phyloP scores from a whole-genome alignment of 352 stramenopile species.

The Blastocystis sp. region DNA sequence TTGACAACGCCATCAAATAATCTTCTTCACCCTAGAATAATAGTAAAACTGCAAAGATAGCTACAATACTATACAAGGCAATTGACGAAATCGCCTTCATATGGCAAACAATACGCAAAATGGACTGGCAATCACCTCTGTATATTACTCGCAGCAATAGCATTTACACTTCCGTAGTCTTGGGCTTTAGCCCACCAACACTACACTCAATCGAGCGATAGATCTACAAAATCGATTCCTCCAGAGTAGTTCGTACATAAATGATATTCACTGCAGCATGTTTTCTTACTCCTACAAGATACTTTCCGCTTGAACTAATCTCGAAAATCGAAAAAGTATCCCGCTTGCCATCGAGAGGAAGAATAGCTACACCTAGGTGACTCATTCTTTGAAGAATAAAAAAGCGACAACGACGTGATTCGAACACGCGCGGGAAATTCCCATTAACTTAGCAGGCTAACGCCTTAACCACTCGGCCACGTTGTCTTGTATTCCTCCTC shows the following conservation, averaged over 20 bases:
- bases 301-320: neutral
- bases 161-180: neutral
- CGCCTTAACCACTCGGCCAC: slow-evolving; percentile 41
- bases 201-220: neutral
- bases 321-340: slow-evolving; percentile 40
- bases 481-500: neutral
- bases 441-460: neutral
- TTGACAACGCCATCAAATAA: neutral
- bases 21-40: neutral
- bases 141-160: neutral
- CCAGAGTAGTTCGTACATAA: neutral
- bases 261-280: neutral
- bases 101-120: neutral
- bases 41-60: neutral
- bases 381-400: neutral
- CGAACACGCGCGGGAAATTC: slow-evolving; percentile 11
- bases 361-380: neutral
- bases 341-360: neutral
- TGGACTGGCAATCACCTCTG: neutral
- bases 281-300: neutral
- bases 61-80: neutral
- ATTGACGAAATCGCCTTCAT: neutral
- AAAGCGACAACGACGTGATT: slow-evolving; percentile 28
- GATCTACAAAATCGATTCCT: neutral
- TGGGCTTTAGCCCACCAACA: neutral